Conservation (phyloP, 805 yeast genomes). For the Suhomyces sp. region DNA sequence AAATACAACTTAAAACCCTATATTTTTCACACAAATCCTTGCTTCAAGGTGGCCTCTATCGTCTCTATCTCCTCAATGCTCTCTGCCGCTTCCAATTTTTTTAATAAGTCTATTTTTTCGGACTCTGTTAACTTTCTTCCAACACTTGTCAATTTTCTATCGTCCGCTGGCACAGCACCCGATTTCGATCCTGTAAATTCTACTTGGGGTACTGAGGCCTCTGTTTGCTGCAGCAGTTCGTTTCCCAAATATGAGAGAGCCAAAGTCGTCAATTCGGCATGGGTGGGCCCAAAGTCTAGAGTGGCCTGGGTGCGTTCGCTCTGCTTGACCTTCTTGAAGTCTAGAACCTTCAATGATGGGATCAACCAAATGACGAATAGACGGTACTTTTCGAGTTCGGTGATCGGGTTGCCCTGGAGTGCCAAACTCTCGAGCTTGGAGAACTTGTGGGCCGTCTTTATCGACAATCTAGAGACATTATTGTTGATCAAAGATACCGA, state of each 20-base stretch:
- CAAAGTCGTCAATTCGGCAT: constrained; percentile 19
- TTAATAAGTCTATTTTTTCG: constrained; percentile 51
- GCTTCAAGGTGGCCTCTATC: constrained; percentile 55
- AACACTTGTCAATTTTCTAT: constrained; percentile 33
- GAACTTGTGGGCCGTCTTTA: constrained; percentile 34
- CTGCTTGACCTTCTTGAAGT: constrained; percentile 61
- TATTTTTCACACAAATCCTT: constrained; percentile 6
- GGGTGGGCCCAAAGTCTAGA: constrained; percentile 37
- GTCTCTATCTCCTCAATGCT: constrained; percentile 73
- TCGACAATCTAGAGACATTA: constrained; percentile 43
- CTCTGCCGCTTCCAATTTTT: constrained; percentile 59
- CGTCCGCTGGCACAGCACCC: constrained; percentile 18
- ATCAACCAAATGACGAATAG: constrained; percentile 56
- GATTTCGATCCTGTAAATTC: too few species aligned
- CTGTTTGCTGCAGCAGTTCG: constrained; percentile 12
- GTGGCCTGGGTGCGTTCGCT: constrained; percentile 50
- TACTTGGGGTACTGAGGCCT: constrained; percentile 4
- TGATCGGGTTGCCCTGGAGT: constrained; percentile 59
- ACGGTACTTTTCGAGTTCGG: constrained; percentile 54
- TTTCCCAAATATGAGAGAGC: constrained; percentile 12
- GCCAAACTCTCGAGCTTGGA: constrained; percentile 47
- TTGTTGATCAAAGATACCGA: constrained; percentile 55
- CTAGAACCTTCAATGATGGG: constrained; percentile 65
- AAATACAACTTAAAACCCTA: too few species aligned
- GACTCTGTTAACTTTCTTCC: constrained; percentile 51